Percentiles rank a stretch among this genome's conserved stretches.
Conservation (phyloP, 2,329 filamentous ascomycete species). For the Fusarium foetens region DNA sequence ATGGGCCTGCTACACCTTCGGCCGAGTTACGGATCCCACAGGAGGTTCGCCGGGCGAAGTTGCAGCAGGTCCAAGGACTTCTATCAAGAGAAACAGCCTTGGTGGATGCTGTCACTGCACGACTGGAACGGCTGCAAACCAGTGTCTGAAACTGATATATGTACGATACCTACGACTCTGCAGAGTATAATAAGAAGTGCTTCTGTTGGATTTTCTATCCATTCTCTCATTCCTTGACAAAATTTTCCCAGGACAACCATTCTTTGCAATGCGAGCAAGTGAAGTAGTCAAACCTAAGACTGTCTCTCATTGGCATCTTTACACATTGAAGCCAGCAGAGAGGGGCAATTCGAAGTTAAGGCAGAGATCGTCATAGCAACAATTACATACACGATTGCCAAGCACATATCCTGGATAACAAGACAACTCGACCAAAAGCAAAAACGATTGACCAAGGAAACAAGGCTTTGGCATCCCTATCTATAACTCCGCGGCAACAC, state of each 20-base stretch:
- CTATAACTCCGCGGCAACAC: not conserved
- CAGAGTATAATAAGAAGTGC: conserved; percentile 29
- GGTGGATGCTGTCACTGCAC: conserved; percentile 72
- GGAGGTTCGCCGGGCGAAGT: conserved; percentile 70
- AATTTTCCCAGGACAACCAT: not conserved
- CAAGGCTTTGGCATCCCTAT: not conserved
- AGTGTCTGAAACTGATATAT: conserved; percentile 40
- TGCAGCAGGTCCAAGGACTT: conserved; percentile 70
- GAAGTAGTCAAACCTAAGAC: not conserved
- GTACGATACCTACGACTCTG: conserved; percentile 27
- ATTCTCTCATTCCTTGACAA: conserved; percentile 1
- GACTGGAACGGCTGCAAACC: conserved; percentile 67
- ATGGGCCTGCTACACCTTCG: conserved; percentile 44
- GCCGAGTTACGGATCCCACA: conserved; percentile 64
- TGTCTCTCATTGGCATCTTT: not conserved
- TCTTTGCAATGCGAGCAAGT: not conserved
- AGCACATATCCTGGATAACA: not conserved
- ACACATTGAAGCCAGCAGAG: not conserved
- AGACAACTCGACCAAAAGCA: conserved; percentile 1
- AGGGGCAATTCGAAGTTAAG: not conserved
- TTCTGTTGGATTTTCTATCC: not conserved
- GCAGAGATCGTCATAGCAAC: conserved; percentile 17
- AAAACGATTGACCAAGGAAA: not conserved
- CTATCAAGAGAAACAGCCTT: conserved; percentile 74
- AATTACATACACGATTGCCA: not conserved